Base-by-base conservation (phyloP, 148 eudicot species). In the Fallopia convolvulus region DNA sequence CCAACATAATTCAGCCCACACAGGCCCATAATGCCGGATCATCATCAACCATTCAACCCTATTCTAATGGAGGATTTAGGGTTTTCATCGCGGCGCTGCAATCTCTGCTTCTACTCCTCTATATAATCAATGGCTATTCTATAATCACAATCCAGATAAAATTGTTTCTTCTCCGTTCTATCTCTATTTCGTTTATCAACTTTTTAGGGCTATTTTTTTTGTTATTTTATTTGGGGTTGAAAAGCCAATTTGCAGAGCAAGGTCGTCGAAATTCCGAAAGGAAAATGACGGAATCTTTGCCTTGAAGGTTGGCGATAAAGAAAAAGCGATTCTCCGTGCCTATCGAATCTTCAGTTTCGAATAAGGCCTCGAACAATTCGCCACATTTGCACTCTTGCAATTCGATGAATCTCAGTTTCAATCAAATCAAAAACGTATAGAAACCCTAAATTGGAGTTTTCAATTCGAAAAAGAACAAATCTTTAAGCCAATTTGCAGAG, bases 231-330 rank as follows among this genome's bases (percentile, higher is more conserved):
- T 61, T 61, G 65, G 65, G 65, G 32, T 7, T 58, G 65, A 58
- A 58, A 68, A 68, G 72, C 72, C 72, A 68, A 68, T 68, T 68
- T 68, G 72, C 72, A 68, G 72, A 68, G 72, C 72, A 36, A 68
- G 72, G 72, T 36, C 72, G 72, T 68, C 20, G 3, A 33, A 68
- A 36, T 30, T 68, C 72, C 72, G 42, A 15, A 0, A 39, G 72
- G 72, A 68, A 68, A 39, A 68, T 68, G 72, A 36, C 41, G 72
- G 39, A 68, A 26, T 26, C 6, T 21, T 68, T 68, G 72, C 72
- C 36, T 68, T 68, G 72, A 68, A 68, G 72, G 72, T 68, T 68
- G 72, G 72, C 72, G 72, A 68, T 33, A 68, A 0, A 17, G 44
- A 68, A 68, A 68, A 33, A 68, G 72, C 72, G 72, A 36, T 15